These are phyloP conservation scores for Arthrocladium fulminans DNA, from an alignment of 2,329 filamentous ascomycete species.

Conservation along the genomic window DNA sequence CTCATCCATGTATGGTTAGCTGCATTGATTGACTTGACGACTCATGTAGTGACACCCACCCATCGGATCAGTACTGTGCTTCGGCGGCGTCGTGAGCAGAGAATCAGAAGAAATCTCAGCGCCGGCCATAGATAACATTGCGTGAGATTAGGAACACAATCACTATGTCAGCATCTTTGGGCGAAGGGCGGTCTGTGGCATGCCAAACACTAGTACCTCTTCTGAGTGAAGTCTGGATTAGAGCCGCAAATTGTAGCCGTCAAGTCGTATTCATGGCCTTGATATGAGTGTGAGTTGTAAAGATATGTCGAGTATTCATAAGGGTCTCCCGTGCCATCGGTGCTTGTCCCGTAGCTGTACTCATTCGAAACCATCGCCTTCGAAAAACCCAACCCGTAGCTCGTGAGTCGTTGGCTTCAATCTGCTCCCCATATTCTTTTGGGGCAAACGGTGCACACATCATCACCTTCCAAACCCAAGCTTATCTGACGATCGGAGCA, in stretches of 20 bases:
- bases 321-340: background rate
- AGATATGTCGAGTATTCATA: background rate
- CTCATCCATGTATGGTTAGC: too few relatives aligned
- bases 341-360: background rate
- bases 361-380: background rate
- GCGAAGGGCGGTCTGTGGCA: conserved; percentile 25
- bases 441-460: background rate
- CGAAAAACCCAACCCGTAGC: background rate
- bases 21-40: too few relatives aligned
- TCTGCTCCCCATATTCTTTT: background rate
- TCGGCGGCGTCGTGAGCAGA: conserved; percentile 19
- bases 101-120: conserved; percentile 27
- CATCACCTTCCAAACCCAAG: background rate
- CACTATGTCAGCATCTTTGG: conserved; percentile 25
- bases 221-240: background rate
- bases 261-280: background rate
- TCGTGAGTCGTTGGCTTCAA: background rate
- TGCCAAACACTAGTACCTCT: conserved; percentile 10
- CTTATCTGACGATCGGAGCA: background rate
- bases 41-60: conserved; percentile 11
- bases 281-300: background rate
- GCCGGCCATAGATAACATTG: conserved; percentile 21
- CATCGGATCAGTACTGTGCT: background rate
- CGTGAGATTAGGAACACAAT: conserved; percentile 27
- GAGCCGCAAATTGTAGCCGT: background rate